Evolutionary conservation across 2,329 filamentous ascomycete genomes (phyloP), one percentile per base, ranked within the genome.

Genomic region (Hypoxylon sp.): DNA sequence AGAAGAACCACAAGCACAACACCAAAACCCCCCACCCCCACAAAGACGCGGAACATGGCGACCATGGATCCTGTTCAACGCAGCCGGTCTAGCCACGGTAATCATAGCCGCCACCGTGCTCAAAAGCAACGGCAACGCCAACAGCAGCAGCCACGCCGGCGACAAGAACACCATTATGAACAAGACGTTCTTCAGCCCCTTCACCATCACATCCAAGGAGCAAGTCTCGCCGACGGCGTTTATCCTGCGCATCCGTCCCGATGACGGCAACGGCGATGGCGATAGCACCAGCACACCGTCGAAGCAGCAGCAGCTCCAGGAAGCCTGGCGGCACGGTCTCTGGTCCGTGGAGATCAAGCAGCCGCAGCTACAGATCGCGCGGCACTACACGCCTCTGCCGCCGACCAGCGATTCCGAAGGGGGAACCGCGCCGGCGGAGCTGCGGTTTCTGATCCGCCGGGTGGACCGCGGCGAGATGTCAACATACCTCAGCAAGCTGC

Each of bases 311-410:
- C 43, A 52, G 21, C 44, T 72, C 49, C 63, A 69, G 3, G 61
- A 72, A 7, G 77, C 77, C 16, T 87, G 84, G 82, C 71, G 72
- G 31, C 77, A 82, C 47, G 88, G 89, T 3, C 79, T 95, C 30
- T 96, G 91, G 88, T 91, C 88, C 57, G 87, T 97, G 23, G 89
- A 97, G 75, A 85, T 96, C 67, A 96, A 96, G 74, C 94, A 97
- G 73, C 94, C 94, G 2, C 87, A 96, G 69, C 74, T 97, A 49
- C 92, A 97, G 72, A 96, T 99, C 62, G 90, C 90, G 31, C 78
- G 94, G 55, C 86, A 91, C 50, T 99, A 99, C 72, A 97, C 94
- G 3, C 91, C 93, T 0, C 76, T 99, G 0, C 93, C 91, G 0
- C 80, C 84, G 0, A 17, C 31, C 15, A 7, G 8, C 25, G 60